Evolutionary conservation across 2,329 filamentous ascomycete species (phyloP), one percentile per base, ranked within the genome.

Genomic region (Clonostachys sp.): DNA sequence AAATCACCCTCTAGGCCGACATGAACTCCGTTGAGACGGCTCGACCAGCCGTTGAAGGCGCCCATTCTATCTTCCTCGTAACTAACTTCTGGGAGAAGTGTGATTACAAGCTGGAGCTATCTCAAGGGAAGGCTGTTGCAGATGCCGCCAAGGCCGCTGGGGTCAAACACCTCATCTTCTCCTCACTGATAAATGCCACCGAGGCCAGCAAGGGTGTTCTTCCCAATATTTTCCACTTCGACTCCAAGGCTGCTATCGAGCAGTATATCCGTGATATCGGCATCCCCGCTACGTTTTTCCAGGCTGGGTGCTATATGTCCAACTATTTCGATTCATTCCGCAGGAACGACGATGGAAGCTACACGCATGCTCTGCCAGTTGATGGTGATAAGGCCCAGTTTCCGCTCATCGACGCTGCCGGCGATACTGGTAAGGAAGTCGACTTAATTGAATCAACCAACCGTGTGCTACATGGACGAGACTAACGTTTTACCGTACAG

Each of bases 251-350:
- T 9, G 18, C 9, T 12, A 36, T 48, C 20, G 47, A 48, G n/a
- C 3, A 45, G 47, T 81, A 84, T 52, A 80, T 84, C 46, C 73
- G 76, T 12, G 48, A 55, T 0, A 62, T 74, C 3, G 70, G 69
- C 0, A 60, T 84, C 3, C 70, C 72, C 2, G 69, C 66, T 12
- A 72, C 78, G 0, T 82, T 81, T 57, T 72, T 77, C 48, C 61
- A 72, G 3, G 72, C 76, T 0, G 80, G 70, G 0, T 66, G 65
- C 34, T 84, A 80, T 55, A 81, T 83, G 73, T 70, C 74, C 49
- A 81, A 81, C 50, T 47, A 66, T 13, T 50, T 60, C 2, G 47
- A 46, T 2, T 55, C 58, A 36, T 57, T 66, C 10, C 50, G 54
- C 14, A 62, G 62, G 53, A 36, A 30, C 24, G 51, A 54, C 3